These are phyloP conservation scores for Xylaria sp. DNA, from an alignment of 2,329 filamentous ascomycete genomes.

Conservation along the genomic window DNA sequence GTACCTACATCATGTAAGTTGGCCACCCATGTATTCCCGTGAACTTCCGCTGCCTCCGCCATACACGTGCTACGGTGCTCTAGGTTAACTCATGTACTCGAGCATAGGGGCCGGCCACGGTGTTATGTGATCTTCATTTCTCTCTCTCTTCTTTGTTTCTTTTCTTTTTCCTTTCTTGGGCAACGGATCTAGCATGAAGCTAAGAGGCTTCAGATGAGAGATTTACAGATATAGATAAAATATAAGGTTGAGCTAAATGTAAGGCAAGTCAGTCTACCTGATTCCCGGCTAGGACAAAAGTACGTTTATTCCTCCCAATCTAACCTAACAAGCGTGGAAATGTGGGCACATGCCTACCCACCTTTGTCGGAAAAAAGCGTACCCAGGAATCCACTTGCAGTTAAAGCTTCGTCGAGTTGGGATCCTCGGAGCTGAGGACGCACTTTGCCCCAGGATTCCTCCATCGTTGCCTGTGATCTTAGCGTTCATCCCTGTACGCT, in stretches of 20 bases:
- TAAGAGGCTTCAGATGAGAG: neutral
- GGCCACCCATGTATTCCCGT: neutral
- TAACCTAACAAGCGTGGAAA: neutral
- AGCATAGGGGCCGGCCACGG: too few species aligned
- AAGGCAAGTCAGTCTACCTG: neutral
- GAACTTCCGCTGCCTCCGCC: neutral
- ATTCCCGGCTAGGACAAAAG: neutral
- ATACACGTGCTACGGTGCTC: neutral
- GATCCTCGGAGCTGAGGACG: conserved; percentile 7
- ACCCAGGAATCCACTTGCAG: neutral
- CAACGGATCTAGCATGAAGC: neutral
- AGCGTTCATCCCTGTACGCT: neutral
- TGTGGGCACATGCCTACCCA: neutral
- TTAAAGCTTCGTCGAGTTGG: conserved; percentile 1
- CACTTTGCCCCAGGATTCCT: conserved; percentile 6
- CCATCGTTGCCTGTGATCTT: neutral
- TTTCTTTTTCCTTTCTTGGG: neutral
- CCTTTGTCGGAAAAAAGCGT: neutral
- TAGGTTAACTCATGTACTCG: neutral
- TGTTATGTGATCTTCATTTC: neutral
- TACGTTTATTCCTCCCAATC: neutral
- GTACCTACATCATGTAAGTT: neutral
- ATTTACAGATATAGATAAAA: neutral
- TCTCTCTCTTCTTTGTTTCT: too few species aligned
- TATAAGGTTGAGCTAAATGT: neutral